Conservation (phyloP, 176 grass and related monocot species). For the Phyllostachys edulis region DNA sequence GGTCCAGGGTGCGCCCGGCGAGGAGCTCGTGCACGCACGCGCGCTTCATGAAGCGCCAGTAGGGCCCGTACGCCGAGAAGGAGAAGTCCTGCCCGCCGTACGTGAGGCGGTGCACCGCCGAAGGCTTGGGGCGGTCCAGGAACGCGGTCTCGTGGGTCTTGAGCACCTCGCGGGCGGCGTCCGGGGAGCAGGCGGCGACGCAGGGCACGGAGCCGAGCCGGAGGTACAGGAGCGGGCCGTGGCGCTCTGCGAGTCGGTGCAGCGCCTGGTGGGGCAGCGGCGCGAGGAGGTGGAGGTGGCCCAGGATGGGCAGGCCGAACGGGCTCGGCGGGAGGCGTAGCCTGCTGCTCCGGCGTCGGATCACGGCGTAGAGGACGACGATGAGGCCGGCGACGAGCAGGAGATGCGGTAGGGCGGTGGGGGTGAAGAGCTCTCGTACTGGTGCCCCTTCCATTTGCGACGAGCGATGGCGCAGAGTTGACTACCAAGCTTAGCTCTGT, state of each 20-base stretch:
- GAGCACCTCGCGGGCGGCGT: constrained; percentile 50
- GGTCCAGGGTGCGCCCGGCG: constrained; percentile 54
- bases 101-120: constrained; percentile 42
- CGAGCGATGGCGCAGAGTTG: neutral
- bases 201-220: constrained; percentile 61
- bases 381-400: constrained; percentile 31
- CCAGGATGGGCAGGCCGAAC: constrained; percentile 61
- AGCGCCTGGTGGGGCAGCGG: constrained; percentile 70
- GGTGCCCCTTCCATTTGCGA: constrained; percentile 4
- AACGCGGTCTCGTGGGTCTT: constrained; percentile 55
- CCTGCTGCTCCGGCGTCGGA: neutral
- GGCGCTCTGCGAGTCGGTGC: constrained; percentile 45
- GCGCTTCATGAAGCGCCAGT: constrained; percentile 82
- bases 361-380: constrained; percentile 19
- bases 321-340: constrained; percentile 55
- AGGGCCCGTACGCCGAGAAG: constrained; percentile 66
- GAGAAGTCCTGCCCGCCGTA: constrained; percentile 68
- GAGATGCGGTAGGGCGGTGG: constrained; percentile 16
- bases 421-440: neutral
- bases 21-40: constrained; percentile 72
- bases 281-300: constrained; percentile 76
- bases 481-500: neutral
- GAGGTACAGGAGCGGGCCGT: constrained; percentile 58
- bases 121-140: constrained; percentile 51
- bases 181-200: constrained; percentile 61